Percentiles rank a stretch among this genome's conserved stretches.
phyloP scores from a whole-genome alignment of 805 yeast genomes.

The Myxozyma melibiosi region DNA sequence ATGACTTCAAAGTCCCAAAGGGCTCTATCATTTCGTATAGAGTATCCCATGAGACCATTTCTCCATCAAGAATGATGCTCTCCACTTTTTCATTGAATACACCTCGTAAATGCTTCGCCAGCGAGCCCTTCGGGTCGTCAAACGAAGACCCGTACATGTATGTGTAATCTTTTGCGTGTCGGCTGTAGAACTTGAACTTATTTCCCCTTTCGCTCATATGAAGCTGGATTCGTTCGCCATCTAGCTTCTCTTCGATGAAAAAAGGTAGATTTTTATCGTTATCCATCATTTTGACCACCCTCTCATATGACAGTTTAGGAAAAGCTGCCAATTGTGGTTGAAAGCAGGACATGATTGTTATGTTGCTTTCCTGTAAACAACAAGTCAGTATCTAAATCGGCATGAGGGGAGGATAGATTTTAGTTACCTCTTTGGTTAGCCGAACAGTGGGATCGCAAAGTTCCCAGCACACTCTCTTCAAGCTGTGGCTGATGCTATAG shows the following conservation, averaged over 20 bases:
- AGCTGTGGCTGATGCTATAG: constrained; percentile 63
- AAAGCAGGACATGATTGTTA: constrained; percentile 59
- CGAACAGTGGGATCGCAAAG: constrained; percentile 54
- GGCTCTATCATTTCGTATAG: constrained; percentile 58
- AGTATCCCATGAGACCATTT: constrained; percentile 86
- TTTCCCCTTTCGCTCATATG: constrained; percentile 60
- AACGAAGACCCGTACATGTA: constrained; percentile 62
- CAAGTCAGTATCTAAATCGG: too few species aligned
- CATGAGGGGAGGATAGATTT: constrained; percentile 43
- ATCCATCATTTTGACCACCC: constrained; percentile 45
- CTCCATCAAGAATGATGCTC: constrained; percentile 74
- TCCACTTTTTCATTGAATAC: constrained; percentile 45
- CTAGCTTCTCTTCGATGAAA: constrained; percentile 85
- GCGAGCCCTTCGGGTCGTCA: constrained; percentile 49
- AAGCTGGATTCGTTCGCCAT: constrained; percentile 85
- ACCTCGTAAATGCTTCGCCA: constrained; percentile 54
- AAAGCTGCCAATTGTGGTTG: constrained; percentile 75
- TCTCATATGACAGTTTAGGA: constrained; percentile 53
- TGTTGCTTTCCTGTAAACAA: constrained; percentile 42
- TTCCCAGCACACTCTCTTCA: constrained; percentile 61
- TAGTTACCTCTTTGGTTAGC: constrained; percentile 47
- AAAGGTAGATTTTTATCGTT: constrained; percentile 46
- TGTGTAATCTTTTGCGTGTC: constrained; percentile 75
- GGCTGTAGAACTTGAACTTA: constrained; percentile 55
- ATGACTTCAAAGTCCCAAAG: constrained; percentile 74